These are phyloP conservation scores for Russula dissimulans DNA, from an alignment of 768 basidiomycete species.

Conservation along the genomic window DNA sequence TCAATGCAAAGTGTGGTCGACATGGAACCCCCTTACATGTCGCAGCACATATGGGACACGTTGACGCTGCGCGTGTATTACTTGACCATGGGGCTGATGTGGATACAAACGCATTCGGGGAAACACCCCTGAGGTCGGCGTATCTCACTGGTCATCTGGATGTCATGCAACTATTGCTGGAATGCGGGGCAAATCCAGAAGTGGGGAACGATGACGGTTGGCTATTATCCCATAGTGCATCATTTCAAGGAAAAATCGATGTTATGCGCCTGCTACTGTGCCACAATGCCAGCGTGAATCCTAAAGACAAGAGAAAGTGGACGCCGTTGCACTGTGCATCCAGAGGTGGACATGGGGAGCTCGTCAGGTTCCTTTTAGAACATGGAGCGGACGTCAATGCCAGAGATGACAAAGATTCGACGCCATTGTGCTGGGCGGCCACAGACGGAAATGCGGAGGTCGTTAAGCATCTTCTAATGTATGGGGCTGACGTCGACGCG, in stretches of 20 bases:
- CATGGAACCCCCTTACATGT: background rate
- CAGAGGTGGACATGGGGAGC: background rate
- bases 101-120: background rate
- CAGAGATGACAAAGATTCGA: too few species aligned
- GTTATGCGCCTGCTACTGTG: background rate
- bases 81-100: background rate
- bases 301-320: background rate
- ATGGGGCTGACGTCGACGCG: background rate
- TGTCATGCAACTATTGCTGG: background rate
- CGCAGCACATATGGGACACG: background rate
- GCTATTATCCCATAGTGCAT: background rate
- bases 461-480: background rate
- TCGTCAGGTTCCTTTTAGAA: background rate
- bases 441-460: background rate
- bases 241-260: background rate
- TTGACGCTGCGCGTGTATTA: background rate
- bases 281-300: background rate
- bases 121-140: background rate
- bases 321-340: background rate
- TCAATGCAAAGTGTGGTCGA: background rate
- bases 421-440: background rate
- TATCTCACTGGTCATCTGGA: background rate
- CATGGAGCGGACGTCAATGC: background rate
- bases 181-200: background rate
- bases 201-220: background rate